These are phyloP conservation scores for Hysterium pulicare DNA, from an alignment of 2,329 filamentous ascomycete genomes.

Conservation along the genomic window DNA sequence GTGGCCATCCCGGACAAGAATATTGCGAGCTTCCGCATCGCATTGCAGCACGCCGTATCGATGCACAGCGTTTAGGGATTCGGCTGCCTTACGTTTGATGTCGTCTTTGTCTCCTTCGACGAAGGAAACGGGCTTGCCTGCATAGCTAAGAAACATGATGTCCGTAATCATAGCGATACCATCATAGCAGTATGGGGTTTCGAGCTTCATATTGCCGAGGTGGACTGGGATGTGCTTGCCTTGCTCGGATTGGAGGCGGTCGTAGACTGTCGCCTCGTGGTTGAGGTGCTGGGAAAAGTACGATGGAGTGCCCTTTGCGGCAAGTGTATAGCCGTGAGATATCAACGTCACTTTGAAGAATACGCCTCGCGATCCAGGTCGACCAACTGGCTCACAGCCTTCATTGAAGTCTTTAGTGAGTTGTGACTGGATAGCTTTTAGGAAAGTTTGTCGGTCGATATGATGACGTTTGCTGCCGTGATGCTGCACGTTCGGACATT, in stretches of 20 bases:
- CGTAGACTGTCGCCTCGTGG: constrained; percentile 18
- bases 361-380: constrained; percentile 35
- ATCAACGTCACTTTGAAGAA: constrained; percentile 43
- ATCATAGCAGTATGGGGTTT: constrained; percentile 15
- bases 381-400: constrained; percentile 21
- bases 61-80: constrained; percentile 7
- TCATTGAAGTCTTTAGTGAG: constrained; percentile 27
- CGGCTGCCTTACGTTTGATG: background rate
- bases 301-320: constrained; percentile 39
- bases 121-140: constrained; percentile 11
- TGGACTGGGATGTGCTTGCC: constrained; percentile 21
- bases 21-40: constrained; percentile 16
- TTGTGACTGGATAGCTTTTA: constrained; percentile 31
- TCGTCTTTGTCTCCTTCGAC: background rate
- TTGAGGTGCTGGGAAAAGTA: constrained; percentile 15
- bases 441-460: constrained; percentile 24
- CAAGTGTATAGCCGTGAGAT: constrained; percentile 42
- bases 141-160: constrained; percentile 23
- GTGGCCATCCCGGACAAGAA: constrained; percentile 9
- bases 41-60: constrained; percentile 13
- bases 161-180: constrained; percentile 17
- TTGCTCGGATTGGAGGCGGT: constrained; percentile 15
- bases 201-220: constrained; percentile 19
- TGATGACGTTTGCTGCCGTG: constrained; percentile 31
- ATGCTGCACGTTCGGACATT: constrained; percentile 39